A percentile compares a stretch with the other conserved stretches of the same genome.
Evolutionary conservation across 176 grass and related monocot species (phyloP).

Genomic region (Ampelocalamus luodianensis): DNA sequence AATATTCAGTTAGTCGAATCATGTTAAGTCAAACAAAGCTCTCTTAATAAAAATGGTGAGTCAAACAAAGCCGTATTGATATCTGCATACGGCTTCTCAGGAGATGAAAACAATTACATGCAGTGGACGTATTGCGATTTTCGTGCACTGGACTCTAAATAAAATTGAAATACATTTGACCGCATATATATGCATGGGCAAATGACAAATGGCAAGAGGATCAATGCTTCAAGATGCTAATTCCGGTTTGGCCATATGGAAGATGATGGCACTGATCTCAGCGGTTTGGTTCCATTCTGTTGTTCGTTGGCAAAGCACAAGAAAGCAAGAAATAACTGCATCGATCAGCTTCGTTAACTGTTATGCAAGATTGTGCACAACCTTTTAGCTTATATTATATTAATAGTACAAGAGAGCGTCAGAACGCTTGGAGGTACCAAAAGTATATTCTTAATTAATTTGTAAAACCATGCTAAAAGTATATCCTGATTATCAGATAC

Average conservation of each 20-base stretch:
- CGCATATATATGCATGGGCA: background rate
- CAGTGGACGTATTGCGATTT: background rate
- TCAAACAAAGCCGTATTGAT: background rate
- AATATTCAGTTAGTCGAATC: background rate
- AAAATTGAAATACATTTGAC: background rate
- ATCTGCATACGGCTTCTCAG: background rate
- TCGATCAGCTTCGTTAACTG: background rate
- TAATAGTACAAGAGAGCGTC: background rate
- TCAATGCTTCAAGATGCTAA: background rate
- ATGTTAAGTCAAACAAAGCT: background rate
- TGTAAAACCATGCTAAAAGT: background rate
- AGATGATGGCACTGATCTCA: background rate
- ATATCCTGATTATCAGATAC: background rate
- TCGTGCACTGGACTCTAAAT: background rate
- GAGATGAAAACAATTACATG: no score
- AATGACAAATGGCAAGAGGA: background rate
- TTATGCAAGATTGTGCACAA: background rate
- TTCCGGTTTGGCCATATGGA: constrained; percentile 20
- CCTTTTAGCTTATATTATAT: no score
- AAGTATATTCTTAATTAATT: background rate
- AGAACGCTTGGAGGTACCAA: background rate
- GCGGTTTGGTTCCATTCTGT: background rate
- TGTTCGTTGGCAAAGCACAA: background rate
- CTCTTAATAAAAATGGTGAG: background rate
- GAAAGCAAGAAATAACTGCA: background rate